Conservation (phyloP, 1,139 yeast genomes). For the Dujonia santamariae region DNA sequence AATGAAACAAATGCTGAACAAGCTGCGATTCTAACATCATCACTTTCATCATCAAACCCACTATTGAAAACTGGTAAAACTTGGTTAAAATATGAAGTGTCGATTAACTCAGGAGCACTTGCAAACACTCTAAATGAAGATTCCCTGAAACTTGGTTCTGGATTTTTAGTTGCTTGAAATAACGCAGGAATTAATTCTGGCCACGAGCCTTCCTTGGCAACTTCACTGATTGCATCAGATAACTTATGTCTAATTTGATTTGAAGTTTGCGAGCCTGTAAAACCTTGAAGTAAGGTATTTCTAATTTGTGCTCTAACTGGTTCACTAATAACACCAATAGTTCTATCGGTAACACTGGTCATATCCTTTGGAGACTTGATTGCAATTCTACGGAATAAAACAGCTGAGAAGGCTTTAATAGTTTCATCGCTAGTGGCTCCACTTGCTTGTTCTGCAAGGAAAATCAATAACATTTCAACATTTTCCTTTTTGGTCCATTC, state of each 20-base stretch:
- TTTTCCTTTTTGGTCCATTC: constrained; percentile 71
- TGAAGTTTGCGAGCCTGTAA: constrained; percentile 59
- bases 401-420: constrained; percentile 72
- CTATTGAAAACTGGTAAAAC: constrained; percentile 67
- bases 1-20: constrained; percentile 91
- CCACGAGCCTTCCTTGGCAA: constrained; percentile 80
- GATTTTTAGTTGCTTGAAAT: constrained; percentile 61
- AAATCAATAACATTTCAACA: constrained; percentile 68
- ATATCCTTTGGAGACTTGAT: constrained; percentile 68
- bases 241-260: constrained; percentile 83
- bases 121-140: constrained; percentile 88
- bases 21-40: constrained; percentile 86
- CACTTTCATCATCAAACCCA: constrained; percentile 77
- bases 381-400: constrained; percentile 83
- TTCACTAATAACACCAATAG: constrained; percentile 66
- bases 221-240: constrained; percentile 91
- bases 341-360: constrained; percentile 66
- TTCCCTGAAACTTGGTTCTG: constrained; percentile 76
- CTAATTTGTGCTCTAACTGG: constrained; percentile 65
- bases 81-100: constrained; percentile 51
- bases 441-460: constrained; percentile 79
- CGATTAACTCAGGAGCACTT: constrained; percentile 77
- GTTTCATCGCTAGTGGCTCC: constrained; percentile 46
- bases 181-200: constrained; percentile 73
- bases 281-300: constrained; percentile 66